These are phyloP conservation scores for Nannochloris sp. DNA, from an alignment of 139 green algal species.

Conservation along the genomic window DNA sequence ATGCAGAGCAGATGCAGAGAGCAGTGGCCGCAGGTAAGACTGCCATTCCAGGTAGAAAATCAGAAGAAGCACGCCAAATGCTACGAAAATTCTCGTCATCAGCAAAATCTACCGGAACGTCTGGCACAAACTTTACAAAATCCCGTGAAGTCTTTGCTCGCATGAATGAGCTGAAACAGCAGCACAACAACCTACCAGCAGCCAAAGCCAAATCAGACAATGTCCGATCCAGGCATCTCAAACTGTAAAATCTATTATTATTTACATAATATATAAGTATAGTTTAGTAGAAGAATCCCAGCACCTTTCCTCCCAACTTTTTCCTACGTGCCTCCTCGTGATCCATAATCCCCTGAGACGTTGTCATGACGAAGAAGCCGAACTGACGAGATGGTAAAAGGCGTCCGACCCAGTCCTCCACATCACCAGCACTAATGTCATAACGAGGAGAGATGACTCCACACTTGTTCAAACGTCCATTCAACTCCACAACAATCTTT, in stretches of 20 bases:
- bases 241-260: conserved; percentile 5
- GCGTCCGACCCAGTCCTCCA: conserved; percentile 91
- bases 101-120: conserved; percentile 7
- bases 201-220: background rate
- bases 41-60: conserved; percentile 44
- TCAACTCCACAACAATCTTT: conserved; percentile 99
- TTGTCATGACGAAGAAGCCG: conserved; percentile 95
- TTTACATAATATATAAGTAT: conserved; percentile 15
- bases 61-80: conserved; percentile 10
- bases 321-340: conserved; percentile 97
- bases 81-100: conserved; percentile 11
- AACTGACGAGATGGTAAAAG: conserved; percentile 97
- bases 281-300: conserved; percentile 87
- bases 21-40: conserved; percentile 25
- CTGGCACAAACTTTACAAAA: conserved; percentile 37
- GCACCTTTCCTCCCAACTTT: conserved; percentile 81
- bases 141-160: conserved; percentile 53
- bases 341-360: conserved; percentile 95
- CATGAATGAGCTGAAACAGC: conserved; percentile 36
- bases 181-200: background rate
- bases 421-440: conserved; percentile 68
- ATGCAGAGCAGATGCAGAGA: conserved; percentile 17
- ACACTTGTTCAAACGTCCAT: conserved; percentile 98
- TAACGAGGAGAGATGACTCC: conserved; percentile 96
- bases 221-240: background rate